A percentile compares a stretch with the other conserved stretches of the same genome.
These are phyloP conservation scores for Rosa lucieae DNA, from an alignment of 306 rosid species.

Conservation along the genomic window DNA sequence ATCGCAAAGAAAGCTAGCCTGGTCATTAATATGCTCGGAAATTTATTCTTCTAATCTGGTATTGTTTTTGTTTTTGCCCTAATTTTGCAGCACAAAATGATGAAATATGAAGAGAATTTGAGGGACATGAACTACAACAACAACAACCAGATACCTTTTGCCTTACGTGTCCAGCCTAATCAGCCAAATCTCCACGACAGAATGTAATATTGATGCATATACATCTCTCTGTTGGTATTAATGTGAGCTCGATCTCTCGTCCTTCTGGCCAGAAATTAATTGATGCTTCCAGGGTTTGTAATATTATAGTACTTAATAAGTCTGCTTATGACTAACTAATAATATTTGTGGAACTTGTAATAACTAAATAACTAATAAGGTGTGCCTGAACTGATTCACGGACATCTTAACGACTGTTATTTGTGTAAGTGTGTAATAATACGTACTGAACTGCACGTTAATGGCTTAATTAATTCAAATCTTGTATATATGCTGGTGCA, in stretches of 20 bases:
- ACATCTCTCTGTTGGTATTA: not conserved
- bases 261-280: not conserved
- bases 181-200: constrained; percentile 58
- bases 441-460: too few species aligned
- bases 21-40: too few species aligned
- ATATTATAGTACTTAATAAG: not conserved
- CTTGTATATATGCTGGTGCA: too few species aligned
- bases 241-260: not conserved
- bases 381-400: not conserved
- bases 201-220: constrained; percentile 24
- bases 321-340: not conserved
- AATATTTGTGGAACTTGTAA: not conserved
- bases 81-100: constrained; percentile 41
- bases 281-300: not conserved
- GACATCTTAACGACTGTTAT: too few species aligned
- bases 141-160: constrained; percentile 48
- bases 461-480: too few species aligned
- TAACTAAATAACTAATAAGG: not conserved
- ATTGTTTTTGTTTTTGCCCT: not conserved
- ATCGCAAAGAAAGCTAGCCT: too few species aligned
- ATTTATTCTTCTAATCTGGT: not conserved
- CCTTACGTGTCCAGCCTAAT: constrained; percentile 67
- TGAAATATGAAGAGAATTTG: constrained; percentile 50
- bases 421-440: too few species aligned
- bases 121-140: constrained; percentile 48